Evolutionary conservation across 495 filamentous ascomycete genomes (phyloP).

Genomic region (Aspergillus nanangensis): DNA sequence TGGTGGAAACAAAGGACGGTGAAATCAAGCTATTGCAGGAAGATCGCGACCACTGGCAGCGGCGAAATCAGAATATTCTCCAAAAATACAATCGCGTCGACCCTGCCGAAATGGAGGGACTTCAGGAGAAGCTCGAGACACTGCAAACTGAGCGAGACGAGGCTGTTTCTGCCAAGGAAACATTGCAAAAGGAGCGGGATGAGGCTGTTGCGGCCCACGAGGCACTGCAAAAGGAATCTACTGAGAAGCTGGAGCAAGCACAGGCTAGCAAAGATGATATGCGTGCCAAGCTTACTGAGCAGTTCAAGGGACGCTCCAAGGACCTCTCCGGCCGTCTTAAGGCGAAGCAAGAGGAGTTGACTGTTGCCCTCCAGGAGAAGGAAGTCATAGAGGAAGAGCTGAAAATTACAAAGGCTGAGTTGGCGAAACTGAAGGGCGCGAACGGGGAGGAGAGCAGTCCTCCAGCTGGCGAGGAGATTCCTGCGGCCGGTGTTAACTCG

Average conservation of each 20-base stretch:
- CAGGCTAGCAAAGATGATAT: slow-evolving; percentile 46
- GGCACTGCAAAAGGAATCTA: slow-evolving; percentile 50
- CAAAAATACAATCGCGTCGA: slow-evolving; percentile 95
- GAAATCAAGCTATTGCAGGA: slow-evolving; percentile 82
- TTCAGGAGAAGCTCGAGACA: slow-evolving; percentile 64
- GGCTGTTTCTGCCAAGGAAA: slow-evolving; percentile 52
- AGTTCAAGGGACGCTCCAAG: slow-evolving; percentile 57
- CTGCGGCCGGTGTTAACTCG: slow-evolving; percentile 24
- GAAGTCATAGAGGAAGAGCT: slow-evolving; percentile 45
- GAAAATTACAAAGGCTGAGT: slow-evolving; percentile 38
- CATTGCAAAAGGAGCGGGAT: slow-evolving; percentile 68
- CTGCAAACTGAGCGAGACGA: slow-evolving; percentile 71
- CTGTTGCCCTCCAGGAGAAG: slow-evolving; percentile 45
- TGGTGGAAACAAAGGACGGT: slow-evolving; percentile 72
- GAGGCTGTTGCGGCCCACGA: slow-evolving; percentile 54
- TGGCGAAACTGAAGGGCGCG: slow-evolving; percentile 36
- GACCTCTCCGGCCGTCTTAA: slow-evolving; percentile 46
- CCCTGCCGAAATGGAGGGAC: slow-evolving; percentile 80
- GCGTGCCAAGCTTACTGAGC: slow-evolving; percentile 50
- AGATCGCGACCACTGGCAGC: slow-evolving; percentile 87
- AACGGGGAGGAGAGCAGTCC: slow-evolving; percentile 30
- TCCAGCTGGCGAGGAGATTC: slow-evolving; percentile 11
- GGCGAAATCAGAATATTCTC: slow-evolving; percentile 88
- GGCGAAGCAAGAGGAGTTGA: slow-evolving; percentile 42
- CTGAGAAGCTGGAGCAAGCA: slow-evolving; percentile 44